Percentiles rank a stretch among this genome's conserved stretches.
These are phyloP conservation scores for Musa itinerans DNA, from an alignment of 176 grass and related monocot species.

Conservation along the genomic window DNA sequence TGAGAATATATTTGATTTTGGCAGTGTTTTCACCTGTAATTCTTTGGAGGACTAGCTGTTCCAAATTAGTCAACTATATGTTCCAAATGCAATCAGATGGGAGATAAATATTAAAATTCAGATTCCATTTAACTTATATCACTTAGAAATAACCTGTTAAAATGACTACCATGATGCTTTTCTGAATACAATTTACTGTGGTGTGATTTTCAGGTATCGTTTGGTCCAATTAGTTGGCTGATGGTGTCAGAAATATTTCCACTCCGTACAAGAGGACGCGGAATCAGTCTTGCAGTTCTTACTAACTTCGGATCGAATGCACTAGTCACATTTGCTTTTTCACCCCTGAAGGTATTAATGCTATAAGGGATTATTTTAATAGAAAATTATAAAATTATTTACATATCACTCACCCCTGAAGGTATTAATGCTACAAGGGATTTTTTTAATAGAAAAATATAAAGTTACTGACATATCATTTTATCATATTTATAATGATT, in stretches of 20 bases:
- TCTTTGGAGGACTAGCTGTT: neutral
- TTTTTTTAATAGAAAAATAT: neutral
- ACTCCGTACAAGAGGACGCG: constrained; percentile 82
- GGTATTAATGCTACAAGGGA: constrained; percentile 25
- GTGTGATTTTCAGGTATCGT: constrained; percentile 54
- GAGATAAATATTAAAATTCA: too few relatives aligned
- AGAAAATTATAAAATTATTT: too few relatives aligned
- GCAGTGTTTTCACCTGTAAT: neutral
- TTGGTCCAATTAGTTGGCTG: constrained; percentile 96
- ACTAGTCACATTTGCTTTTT: constrained; percentile 77
- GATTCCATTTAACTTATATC: too few relatives aligned
- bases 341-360: constrained; percentile 58
- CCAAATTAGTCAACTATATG: too few relatives aligned
- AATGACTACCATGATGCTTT: neutral
- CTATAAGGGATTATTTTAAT: neutral
- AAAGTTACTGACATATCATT: too few relatives aligned
- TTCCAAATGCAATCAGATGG: too few relatives aligned
- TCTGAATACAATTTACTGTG: neutral
- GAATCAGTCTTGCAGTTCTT: constrained; percentile 87
- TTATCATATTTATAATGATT: too few relatives aligned
- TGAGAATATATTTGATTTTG: neutral
- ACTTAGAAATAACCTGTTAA: too few relatives aligned
- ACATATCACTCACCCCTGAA: constrained; percentile 39
- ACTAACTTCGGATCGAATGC: constrained; percentile 83
- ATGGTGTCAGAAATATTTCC: constrained; percentile 99